Percentiles rank a stretch among this genome's conserved stretches.
These are phyloP conservation scores for Dichomitus squalens DNA, from an alignment of 1,284 basidiomycete genomes.

Conservation along the genomic window DNA sequence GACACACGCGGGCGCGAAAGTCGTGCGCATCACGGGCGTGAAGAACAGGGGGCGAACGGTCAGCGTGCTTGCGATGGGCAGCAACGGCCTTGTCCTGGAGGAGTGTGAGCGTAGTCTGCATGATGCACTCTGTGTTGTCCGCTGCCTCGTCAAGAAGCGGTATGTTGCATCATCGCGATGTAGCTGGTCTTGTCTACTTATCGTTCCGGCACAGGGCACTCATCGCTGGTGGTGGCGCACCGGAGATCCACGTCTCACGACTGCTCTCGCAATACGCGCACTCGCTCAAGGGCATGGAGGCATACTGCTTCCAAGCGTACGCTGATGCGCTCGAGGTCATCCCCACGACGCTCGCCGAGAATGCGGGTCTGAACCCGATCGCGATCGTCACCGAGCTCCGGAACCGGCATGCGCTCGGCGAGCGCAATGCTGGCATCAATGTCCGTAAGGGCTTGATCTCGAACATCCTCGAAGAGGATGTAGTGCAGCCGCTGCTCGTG, in stretches of 20 bases:
- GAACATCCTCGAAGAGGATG: slow-evolving; percentile 96
- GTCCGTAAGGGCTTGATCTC: slow-evolving; percentile 97
- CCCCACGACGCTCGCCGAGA: slow-evolving; percentile 97
- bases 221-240: slow-evolving; percentile 96
- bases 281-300: slow-evolving; percentile 97
- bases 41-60: slow-evolving; percentile 96
- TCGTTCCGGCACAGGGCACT: slow-evolving; percentile 64
- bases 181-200: neutral
- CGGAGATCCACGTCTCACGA: slow-evolving; percentile 98
- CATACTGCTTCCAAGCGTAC: slow-evolving; percentile 98
- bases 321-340: slow-evolving; percentile 98
- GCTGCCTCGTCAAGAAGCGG: slow-evolving; percentile 99
- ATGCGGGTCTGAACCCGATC: slow-evolving; percentile 97
- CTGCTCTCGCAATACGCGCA: slow-evolving; percentile 91
- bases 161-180: slow-evolving; percentile 37
- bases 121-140: slow-evolving; percentile 97
- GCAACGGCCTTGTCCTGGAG: slow-evolving; percentile 93
- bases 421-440: slow-evolving; percentile 96
- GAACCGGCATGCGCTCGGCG: slow-evolving; percentile 95
- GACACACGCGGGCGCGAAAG: slow-evolving; percentile 84
- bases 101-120: slow-evolving; percentile 97
- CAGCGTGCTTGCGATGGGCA: slow-evolving; percentile 93
- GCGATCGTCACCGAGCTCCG: slow-evolving; percentile 97
- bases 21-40: slow-evolving; percentile 94
- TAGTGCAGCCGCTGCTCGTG: slow-evolving; percentile 95